These are phyloP conservation scores for Quercus wislizeni DNA, from an alignment of 306 rosid species.

Conservation along the genomic window DNA sequence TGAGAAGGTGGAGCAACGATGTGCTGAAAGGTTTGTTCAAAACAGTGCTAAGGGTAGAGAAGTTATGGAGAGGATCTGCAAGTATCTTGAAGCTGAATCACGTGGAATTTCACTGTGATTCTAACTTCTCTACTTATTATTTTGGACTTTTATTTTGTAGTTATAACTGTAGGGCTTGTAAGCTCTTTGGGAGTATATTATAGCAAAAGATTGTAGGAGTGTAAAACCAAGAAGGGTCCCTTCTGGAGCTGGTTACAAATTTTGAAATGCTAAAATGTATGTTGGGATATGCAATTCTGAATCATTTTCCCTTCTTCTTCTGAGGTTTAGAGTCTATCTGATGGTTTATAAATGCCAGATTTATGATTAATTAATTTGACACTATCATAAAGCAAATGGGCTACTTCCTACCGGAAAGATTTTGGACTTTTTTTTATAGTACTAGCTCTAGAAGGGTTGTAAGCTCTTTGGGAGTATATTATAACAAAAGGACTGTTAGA, in stretches of 20 bases:
- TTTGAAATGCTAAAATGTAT: background rate
- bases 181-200: background rate
- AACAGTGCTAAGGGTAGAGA: constrained; percentile 88
- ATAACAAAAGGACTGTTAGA: background rate
- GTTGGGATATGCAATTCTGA: no score
- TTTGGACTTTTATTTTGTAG: constrained; percentile 1
- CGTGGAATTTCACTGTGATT: constrained; percentile 49
- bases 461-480: no score
- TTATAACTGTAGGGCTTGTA: background rate
- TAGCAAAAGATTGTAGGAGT: background rate
- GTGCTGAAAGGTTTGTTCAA: constrained; percentile 84
- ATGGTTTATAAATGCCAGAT: background rate
- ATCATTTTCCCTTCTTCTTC: background rate
- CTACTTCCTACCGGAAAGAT: background rate
- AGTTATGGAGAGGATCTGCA: constrained; percentile 94
- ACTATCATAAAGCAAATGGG: background rate
- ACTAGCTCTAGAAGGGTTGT: no score
- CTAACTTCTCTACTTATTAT: background rate
- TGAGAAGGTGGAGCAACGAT: constrained; percentile 85
- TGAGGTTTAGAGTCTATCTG: background rate
- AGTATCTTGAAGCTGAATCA: constrained; percentile 87
- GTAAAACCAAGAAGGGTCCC: background rate
- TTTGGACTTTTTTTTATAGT: background rate
- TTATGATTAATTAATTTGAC: background rate
- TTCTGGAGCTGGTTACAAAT: background rate